Base-by-base conservation (phyloP, 78 protist genomes). In the Acrasis kona region DNA sequence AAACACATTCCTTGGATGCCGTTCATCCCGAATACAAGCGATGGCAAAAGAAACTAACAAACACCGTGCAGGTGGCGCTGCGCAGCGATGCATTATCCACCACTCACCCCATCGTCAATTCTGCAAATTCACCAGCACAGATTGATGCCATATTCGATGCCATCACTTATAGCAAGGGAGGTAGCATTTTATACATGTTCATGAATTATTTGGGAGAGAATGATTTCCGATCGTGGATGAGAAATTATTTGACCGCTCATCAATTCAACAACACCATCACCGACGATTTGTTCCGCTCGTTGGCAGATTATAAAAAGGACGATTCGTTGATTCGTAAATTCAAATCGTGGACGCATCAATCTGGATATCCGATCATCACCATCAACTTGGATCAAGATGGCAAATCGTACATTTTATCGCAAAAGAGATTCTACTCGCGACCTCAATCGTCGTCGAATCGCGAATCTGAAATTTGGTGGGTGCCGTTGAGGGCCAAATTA, bases 101-200 rank as follows among this genome's bases (percentile, higher is more conserved):
- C 37, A 58, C 93, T 1, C 99, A 92, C 81, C 90, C 98, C 3
- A 83, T 92, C 31, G 94, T 90, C 31, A 94, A 86, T n/a, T 87
- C 74, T 30, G 86, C 91, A 6, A 3, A 74, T 29, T 9, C 10
- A 32, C 41, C 91, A 10, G 28, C 35, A 10, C 80, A 95, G 70
- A 69, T 95, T 35, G 68, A 84, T 41, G 94, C 89, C 35, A 91
- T 92, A 41, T 95, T 95, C 39, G 96, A 92, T 72, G 86, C 84
- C 31, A 94, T 92, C 71, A 61, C 81, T 2, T 93, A 88, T 69
- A 2, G 39, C 65, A 89, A 89, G 41, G 88, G 84, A 12, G 64
- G 80, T 42, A 3, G 73, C 29, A 78, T 91, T 5, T 87, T 91
- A 41, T 84, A 89, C 58, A 91, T 91, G 96, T 65, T 89, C 8